Evolutionary conservation across 1,284 basidiomycete species (phyloP), one percentile per base, ranked within the genome.

Genomic region (Neonothopanus nambi): DNA sequence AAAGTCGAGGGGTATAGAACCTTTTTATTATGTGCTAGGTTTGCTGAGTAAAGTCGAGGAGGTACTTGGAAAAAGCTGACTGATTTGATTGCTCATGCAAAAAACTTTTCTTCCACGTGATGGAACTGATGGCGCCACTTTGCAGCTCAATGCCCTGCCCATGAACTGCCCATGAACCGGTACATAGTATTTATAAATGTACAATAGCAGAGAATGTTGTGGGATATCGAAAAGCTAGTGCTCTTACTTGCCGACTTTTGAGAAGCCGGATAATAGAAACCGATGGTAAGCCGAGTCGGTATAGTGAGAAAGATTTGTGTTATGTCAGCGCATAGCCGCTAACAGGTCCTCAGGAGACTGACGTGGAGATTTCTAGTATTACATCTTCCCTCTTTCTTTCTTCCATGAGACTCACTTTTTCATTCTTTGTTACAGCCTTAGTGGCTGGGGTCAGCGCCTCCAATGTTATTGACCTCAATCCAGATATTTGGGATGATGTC

Each of bases 381-480:
- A n/a, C 61, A 63, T 65, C 56, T 55, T 51, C 20, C 49, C 43
- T n/a, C 45, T 54, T 49, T 50, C 56, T 54, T 57, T 57, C 53
- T 55, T 50, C 63, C 67, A 91, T 91, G 89, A 79, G 77, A 68
- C 70, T 87, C 60, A 75, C 78, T 20, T 64, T 84, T 59, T 78
- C 82, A 42, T 62, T 90, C 52, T 71, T 89, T 58, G 70, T 80
- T 12, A 74, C 82, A 23, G 72, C 82, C 20, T 63, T 89, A 15
- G 65, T 85, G 59, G 77, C 81, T 28, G 72, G 78, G 46, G 88
- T 76, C 38, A 68, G 67, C 57, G 92, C 87, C 26, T 92, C 85
- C n/a, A 92, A 92, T 62, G 93, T 93, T 47, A 60, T 93, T 49
- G 93, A 93, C 15, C 83, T 96, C 44, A 81, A 69, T 45, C 76